These are phyloP conservation scores for Rosa lucieae DNA, from an alignment of 306 rosid species.

Conservation along the genomic window DNA sequence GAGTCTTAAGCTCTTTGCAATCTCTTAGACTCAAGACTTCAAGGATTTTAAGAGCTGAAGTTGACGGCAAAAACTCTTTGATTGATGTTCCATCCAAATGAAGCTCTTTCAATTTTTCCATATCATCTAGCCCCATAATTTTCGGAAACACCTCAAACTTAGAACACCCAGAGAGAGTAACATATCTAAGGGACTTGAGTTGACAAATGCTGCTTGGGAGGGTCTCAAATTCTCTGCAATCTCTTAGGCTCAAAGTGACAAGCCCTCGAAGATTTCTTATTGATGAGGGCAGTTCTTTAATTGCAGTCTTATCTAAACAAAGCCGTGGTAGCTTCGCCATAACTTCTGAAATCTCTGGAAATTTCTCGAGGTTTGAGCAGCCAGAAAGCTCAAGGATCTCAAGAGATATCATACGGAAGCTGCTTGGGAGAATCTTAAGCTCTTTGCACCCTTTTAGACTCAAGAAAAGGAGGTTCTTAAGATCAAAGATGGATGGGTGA, in stretches of 20 bases:
- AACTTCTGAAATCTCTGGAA: constrained; percentile 12
- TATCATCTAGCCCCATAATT: neutral
- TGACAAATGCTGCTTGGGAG: constrained; percentile 8
- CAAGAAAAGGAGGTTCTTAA: neutral
- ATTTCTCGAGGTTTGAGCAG: neutral
- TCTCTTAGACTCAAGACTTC: neutral
- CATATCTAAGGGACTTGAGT: neutral
- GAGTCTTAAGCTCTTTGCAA: neutral
- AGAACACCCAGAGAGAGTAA: neutral
- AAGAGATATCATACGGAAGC: neutral
- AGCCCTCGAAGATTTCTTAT: neutral
- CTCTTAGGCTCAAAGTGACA: neutral
- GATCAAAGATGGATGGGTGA: constrained; percentile 1
- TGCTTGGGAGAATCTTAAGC: constrained; percentile 1
- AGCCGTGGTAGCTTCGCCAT: neutral
- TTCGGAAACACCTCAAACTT: neutral
- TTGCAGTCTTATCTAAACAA: neutral
- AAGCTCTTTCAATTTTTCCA: neutral
- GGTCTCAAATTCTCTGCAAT: neutral
- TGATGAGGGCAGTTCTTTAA: neutral
- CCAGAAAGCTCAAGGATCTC: neutral
- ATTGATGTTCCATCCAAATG: neutral
- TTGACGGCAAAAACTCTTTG: neutral
- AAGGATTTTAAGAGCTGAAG: neutral
- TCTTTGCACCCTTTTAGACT: neutral